Conservation (phyloP, 495 filamentous ascomycete genomes). For the Lasiosphaeris hirsuta region DNA sequence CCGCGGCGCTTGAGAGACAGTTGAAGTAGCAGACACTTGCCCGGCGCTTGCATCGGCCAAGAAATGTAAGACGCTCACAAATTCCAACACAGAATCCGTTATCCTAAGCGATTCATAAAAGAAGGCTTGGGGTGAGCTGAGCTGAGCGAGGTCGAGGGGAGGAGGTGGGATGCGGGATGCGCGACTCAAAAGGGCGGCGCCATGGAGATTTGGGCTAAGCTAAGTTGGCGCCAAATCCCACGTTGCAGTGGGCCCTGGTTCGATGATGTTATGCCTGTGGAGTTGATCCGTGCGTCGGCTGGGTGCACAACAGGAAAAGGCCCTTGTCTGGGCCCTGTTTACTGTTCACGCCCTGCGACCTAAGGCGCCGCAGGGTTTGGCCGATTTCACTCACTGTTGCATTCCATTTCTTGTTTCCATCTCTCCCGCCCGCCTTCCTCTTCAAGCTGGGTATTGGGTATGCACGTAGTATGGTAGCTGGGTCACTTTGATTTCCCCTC, state of each 20-base stretch:
- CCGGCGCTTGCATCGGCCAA: not conserved
- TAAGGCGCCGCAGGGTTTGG: too few relatives aligned
- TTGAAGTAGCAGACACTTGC: not conserved
- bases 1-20: not conserved
- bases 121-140: not conserved
- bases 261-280: slow-evolving; percentile 28
- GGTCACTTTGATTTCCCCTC: too few relatives aligned
- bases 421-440: too few relatives aligned
- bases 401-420: too few relatives aligned
- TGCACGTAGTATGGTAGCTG: too few relatives aligned
- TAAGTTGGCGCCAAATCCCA: slow-evolving; percentile 28
- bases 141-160: not conserved
- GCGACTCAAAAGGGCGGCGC: slow-evolving; percentile 21
- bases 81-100: not conserved
- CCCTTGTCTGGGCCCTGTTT: not conserved
- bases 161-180: slow-evolving; percentile 10
- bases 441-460: too few relatives aligned
- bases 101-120: not conserved
- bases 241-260: slow-evolving; percentile 27
- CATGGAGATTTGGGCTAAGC: slow-evolving; percentile 11
- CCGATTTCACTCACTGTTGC: too few relatives aligned
- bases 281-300: slow-evolving; percentile 21
- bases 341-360: too few relatives aligned
- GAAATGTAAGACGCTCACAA: not conserved
- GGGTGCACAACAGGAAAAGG: not conserved